A percentile compares a stretch with the other conserved stretches of the same genome.
These are phyloP conservation scores for Globisporangium cederbergense DNA, from an alignment of 352 stramenopile species.

Conservation along the genomic window DNA sequence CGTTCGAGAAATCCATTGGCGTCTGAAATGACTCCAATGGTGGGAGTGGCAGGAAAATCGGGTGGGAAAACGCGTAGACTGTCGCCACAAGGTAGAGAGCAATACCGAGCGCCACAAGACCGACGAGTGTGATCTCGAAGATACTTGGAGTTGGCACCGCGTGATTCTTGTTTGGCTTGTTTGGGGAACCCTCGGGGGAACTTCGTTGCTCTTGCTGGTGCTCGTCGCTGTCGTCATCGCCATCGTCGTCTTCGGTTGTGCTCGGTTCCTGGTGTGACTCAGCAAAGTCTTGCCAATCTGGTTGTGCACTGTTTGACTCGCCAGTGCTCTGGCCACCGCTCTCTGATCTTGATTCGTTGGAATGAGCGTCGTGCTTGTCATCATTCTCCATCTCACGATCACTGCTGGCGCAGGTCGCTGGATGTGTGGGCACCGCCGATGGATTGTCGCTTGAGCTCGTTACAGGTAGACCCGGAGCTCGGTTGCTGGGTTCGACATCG, in stretches of 20 bases:
- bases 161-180: background rate
- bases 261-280: background rate
- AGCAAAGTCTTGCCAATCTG: background rate
- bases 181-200: background rate
- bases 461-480: background rate
- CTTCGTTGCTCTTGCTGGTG: background rate
- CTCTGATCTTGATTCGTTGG: background rate
- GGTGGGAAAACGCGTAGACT: conserved; percentile 41
- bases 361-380: background rate
- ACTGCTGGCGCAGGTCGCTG: background rate
- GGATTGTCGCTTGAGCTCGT: background rate
- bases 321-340: background rate
- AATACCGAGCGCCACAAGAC: conserved; percentile 25
- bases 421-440: background rate
- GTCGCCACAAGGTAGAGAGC: conserved; percentile 38
- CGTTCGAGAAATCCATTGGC: conserved; percentile 44
- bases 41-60: conserved; percentile 33
- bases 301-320: background rate
- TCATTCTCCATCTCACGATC: background rate
- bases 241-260: background rate
- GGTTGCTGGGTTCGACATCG: background rate
- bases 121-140: conserved; percentile 24
- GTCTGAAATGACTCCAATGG: conserved; percentile 30
- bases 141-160: background rate
- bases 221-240: background rate